phyloP scores from a whole-genome alignment of 2,329 filamentous ascomycete genomes.

The Aspergillus fumigatiaffinis region DNA sequence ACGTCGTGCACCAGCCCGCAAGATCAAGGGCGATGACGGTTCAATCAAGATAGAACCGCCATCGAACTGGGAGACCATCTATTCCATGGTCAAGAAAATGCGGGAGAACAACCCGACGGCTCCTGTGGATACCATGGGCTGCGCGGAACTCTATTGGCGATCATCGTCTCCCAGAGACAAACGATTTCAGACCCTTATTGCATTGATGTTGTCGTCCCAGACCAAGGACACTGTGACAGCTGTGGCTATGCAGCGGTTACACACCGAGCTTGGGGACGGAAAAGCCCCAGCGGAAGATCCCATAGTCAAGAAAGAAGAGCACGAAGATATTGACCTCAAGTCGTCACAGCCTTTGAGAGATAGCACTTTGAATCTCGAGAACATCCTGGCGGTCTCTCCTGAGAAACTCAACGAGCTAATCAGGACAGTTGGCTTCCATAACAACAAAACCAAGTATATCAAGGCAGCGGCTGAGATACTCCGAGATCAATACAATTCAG shows the following conservation, averaged over 20 bases:
- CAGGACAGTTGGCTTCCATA: slow-evolving; percentile 84
- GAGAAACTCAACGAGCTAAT: slow-evolving; percentile 69
- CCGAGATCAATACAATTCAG: slow-evolving; percentile 63
- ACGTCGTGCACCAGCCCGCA: slow-evolving; percentile 40
- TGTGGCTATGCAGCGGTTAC: slow-evolving; percentile 73
- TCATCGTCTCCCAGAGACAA: slow-evolving; percentile 50
- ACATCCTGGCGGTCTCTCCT: slow-evolving; percentile 69
- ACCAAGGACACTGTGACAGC: slow-evolving; percentile 91
- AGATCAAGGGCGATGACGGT: slow-evolving; percentile 36
- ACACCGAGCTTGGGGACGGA: slow-evolving; percentile 60
- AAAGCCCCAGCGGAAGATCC: slow-evolving; percentile 1
- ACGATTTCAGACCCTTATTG: slow-evolving; percentile 80
- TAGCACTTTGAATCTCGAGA: slow-evolving; percentile 65
- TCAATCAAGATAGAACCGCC: slow-evolving; percentile 54
- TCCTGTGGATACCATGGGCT: slow-evolving; percentile 97
- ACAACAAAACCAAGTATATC: slow-evolving; percentile 84
- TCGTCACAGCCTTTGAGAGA: slow-evolving; percentile 24
- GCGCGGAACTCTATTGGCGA: slow-evolving; percentile 52
- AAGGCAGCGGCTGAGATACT: slow-evolving; percentile 71
- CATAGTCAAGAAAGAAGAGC: slow-evolving; percentile 20
- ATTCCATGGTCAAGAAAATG: slow-evolving; percentile 74
- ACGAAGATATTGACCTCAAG: slow-evolving; percentile 18
- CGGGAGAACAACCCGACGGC: slow-evolving; percentile 63
- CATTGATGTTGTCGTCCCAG: slow-evolving; percentile 87
- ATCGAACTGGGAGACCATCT: slow-evolving; percentile 78